These are phyloP conservation scores for Byssothecium circinans DNA, from an alignment of 2,329 filamentous ascomycete genomes.

Conservation along the genomic window DNA sequence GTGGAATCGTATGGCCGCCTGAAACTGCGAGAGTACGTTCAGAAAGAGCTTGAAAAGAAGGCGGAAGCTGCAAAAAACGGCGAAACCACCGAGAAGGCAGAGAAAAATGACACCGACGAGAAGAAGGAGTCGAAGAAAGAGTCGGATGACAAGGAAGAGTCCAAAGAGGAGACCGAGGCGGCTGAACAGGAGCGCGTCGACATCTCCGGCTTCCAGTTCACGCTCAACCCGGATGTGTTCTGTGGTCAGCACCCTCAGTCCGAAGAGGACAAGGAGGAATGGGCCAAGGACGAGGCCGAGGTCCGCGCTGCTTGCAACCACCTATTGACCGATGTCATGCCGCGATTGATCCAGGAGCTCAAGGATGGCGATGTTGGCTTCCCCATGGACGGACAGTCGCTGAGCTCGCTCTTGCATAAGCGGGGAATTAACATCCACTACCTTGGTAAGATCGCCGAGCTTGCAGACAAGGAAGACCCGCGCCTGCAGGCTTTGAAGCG, in stretches of 20 bases:
- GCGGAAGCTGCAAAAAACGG: constrained; percentile 33
- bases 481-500: constrained; percentile 76
- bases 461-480: constrained; percentile 61
- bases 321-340: constrained; percentile 75
- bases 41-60: constrained; percentile 62
- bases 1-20: constrained; percentile 81
- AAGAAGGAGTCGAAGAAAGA: constrained; percentile 21
- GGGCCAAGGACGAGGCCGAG: constrained; percentile 81
- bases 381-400: constrained; percentile 95
- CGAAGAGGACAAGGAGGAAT: constrained; percentile 82
- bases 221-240: constrained; percentile 93
- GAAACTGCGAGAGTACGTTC: constrained; percentile 88
- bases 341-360: constrained; percentile 82
- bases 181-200: constrained; percentile 71
- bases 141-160: constrained; percentile 44
- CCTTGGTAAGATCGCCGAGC: constrained; percentile 77
- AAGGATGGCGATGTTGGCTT: constrained; percentile 93
- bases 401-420: constrained; percentile 88
- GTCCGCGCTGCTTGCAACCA: constrained; percentile 82
- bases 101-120: constrained; percentile 21
- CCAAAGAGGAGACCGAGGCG: constrained; percentile 41
- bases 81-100: constrained; percentile 34
- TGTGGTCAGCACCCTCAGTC: constrained; percentile 89
- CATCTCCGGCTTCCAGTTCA: constrained; percentile 81
- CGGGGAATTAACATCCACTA: constrained; percentile 97